Percentiles rank a stretch among this genome's conserved stretches.
These are phyloP conservation scores for Russula ochroleuca DNA, from an alignment of 768 basidiomycete species.

Conservation along the genomic window DNA sequence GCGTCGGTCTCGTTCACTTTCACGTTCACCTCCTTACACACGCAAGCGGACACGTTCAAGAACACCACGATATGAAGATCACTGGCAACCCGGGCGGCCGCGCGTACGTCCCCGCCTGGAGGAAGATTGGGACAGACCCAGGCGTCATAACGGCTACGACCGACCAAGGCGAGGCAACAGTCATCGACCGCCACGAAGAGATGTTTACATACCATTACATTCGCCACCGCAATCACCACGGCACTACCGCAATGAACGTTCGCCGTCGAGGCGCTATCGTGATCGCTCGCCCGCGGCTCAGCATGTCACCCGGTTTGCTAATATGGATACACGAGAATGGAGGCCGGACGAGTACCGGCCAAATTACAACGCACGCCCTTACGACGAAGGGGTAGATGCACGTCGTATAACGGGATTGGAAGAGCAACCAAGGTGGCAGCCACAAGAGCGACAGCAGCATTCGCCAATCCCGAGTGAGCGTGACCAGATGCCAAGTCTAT, in stretches of 20 bases:
- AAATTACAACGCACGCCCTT: background rate
- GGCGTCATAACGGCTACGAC: background rate
- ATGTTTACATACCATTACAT: background rate
- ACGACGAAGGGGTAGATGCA: background rate
- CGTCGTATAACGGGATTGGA: background rate
- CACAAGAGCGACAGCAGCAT: background rate
- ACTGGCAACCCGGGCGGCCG: background rate
- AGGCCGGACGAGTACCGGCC: background rate
- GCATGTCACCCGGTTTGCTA: background rate
- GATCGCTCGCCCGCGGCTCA: background rate
- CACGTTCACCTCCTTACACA: slow-evolving; percentile 11
- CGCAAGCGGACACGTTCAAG: slow-evolving; percentile 17
- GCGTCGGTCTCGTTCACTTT: slow-evolving; percentile 3
- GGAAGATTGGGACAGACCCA: background rate
- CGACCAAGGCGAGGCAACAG: background rate
- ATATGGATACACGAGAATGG: background rate
- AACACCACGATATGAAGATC: slow-evolving; percentile 6
- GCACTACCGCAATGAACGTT: background rate
- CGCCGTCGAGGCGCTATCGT: slow-evolving; percentile 1
- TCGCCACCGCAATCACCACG: slow-evolving; percentile 13
- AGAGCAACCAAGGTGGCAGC: background rate
- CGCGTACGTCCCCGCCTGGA: background rate
- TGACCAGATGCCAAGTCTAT: background rate
- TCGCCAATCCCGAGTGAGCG: background rate
- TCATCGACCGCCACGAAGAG: slow-evolving; percentile 1